A percentile compares a stretch with the other conserved stretches of the same genome.
phyloP scores from a whole-genome alignment of 1,139 yeast genomes.

The Arxiozyma telluris region DNA sequence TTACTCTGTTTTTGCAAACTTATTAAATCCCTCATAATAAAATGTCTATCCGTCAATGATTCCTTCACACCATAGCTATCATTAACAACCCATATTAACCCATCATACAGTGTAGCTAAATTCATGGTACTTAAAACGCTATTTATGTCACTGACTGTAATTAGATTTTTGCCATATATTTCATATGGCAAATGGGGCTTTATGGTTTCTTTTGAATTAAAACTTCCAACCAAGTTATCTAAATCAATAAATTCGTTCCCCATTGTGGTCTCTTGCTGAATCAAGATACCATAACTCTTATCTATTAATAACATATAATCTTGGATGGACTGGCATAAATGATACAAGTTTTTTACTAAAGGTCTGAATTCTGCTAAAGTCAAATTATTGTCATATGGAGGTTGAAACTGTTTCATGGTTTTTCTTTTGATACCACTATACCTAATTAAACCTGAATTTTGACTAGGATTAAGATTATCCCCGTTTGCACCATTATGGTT shows the following conservation, averaged over 20 bases:
- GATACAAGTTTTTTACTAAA: slow-evolving; percentile 66
- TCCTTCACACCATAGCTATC: slow-evolving; percentile 89
- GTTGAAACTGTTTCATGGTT: slow-evolving; percentile 82
- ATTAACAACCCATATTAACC: slow-evolving; percentile 50
- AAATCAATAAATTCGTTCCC: slow-evolving; percentile 48
- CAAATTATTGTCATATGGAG: slow-evolving; percentile 80
- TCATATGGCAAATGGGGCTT: not conserved
- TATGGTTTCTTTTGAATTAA: not conserved
- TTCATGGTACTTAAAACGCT: slow-evolving; percentile 67
- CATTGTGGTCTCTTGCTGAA: slow-evolving; percentile 52
- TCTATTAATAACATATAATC: slow-evolving; percentile 47
- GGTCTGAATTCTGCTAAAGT: slow-evolving; percentile 85
- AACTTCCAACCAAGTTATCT: slow-evolving; percentile 28
- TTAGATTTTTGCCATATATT: slow-evolving; percentile 53
- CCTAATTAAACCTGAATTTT: slow-evolving; percentile 27
- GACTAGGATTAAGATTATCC: not conserved
- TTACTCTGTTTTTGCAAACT: slow-evolving; percentile 72
- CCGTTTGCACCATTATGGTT: slow-evolving; percentile 29
- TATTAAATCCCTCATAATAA: slow-evolving; percentile 77
- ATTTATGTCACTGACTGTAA: slow-evolving; percentile 66
- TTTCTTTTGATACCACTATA: slow-evolving; percentile 63
- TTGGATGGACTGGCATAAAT: slow-evolving; percentile 48
- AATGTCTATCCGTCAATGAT: slow-evolving; percentile 83
- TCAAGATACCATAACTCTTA: slow-evolving; percentile 47
- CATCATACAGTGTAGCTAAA: slow-evolving; percentile 72